Percentiles rank a stretch among this genome's conserved stretches.
Evolutionary conservation across 2,329 filamentous ascomycete species (phyloP).

Genomic region (Ambrosiella cleistominuta): DNA sequence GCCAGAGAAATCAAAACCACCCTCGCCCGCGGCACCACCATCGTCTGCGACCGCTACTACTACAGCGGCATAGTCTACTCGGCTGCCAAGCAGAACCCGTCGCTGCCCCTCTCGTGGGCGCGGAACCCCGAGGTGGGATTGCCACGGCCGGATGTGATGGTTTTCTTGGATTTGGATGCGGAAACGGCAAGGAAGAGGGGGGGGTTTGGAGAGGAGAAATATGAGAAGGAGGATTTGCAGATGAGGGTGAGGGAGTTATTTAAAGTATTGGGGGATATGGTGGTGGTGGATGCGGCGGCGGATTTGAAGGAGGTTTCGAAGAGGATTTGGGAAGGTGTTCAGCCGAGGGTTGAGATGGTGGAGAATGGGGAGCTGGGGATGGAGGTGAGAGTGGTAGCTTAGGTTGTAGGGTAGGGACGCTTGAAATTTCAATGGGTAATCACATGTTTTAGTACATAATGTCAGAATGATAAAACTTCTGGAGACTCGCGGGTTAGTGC

Average conservation of each 20-base stretch:
- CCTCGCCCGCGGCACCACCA: slow-evolving; percentile 48
- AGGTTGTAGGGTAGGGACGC: slow-evolving; percentile 13
- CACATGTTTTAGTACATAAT: neutral
- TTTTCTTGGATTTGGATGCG: slow-evolving; percentile 72
- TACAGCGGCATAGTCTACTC: slow-evolving; percentile 90
- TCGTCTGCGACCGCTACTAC: slow-evolving; percentile 86
- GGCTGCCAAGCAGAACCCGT: slow-evolving; percentile 63
- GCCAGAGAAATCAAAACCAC: slow-evolving; percentile 31
- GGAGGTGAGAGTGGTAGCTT: slow-evolving; percentile 16
- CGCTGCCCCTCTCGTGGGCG: slow-evolving; percentile 60
- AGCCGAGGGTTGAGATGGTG: slow-evolving; percentile 29
- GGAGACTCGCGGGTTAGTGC: neutral
- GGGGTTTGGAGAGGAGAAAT: slow-evolving; percentile 79
- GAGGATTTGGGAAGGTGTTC: slow-evolving; percentile 35
- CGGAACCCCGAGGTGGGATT: slow-evolving; percentile 70
- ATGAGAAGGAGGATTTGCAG: slow-evolving; percentile 76
- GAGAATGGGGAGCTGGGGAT: slow-evolving; percentile 23
- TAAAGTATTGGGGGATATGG: slow-evolving; percentile 27
- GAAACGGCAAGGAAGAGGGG: slow-evolving; percentile 55
- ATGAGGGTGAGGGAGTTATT: slow-evolving; percentile 60
- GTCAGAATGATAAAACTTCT: neutral
- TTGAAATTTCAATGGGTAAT: neutral
- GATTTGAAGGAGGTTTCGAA: slow-evolving; percentile 39
- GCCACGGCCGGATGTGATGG: slow-evolving; percentile 67
- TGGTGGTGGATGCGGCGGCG: slow-evolving; percentile 35